Conservation (phyloP, 2,329 filamentous ascomycete genomes). For the Penicillium griseofulvum region DNA sequence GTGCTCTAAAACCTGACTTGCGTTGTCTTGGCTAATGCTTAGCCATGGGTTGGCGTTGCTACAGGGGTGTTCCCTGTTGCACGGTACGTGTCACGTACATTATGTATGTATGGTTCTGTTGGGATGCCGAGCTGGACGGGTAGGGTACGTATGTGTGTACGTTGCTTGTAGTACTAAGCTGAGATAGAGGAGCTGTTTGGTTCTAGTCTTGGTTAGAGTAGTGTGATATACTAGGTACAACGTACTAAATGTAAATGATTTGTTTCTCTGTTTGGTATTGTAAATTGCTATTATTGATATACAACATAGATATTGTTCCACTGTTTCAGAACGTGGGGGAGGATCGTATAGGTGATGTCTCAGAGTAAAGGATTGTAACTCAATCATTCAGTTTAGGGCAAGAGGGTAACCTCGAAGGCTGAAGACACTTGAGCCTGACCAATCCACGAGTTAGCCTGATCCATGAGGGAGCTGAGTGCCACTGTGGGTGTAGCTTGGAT, state of each 20-base stretch:
- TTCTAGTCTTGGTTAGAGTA: neutral
- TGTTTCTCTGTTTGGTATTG: neutral
- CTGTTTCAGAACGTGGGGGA: neutral
- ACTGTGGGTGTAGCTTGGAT: neutral
- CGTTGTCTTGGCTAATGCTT: conserved; percentile 9
- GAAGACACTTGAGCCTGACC: neutral
- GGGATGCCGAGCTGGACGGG: neutral
- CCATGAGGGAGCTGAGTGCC: neutral
- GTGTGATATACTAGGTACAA: neutral
- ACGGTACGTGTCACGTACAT: neutral
- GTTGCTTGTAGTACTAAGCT: neutral
- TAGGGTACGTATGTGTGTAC: neutral
- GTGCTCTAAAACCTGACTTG: neutral
- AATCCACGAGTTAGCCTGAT: neutral
- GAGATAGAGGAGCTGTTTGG: neutral
- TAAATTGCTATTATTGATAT: neutral
- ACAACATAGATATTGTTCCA: neutral
- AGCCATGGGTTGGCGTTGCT: neutral
- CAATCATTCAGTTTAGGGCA: neutral
- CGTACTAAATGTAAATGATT: neutral
- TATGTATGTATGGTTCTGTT: neutral
- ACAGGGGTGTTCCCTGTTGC: neutral
- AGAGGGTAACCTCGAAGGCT: neutral
- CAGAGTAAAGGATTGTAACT: neutral
- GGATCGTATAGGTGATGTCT: neutral